Percentiles rank a stretch among this genome's conserved stretches.
phyloP scores from a whole-genome alignment of 176 grass and related monocot species.

The Olyra latifolia region DNA sequence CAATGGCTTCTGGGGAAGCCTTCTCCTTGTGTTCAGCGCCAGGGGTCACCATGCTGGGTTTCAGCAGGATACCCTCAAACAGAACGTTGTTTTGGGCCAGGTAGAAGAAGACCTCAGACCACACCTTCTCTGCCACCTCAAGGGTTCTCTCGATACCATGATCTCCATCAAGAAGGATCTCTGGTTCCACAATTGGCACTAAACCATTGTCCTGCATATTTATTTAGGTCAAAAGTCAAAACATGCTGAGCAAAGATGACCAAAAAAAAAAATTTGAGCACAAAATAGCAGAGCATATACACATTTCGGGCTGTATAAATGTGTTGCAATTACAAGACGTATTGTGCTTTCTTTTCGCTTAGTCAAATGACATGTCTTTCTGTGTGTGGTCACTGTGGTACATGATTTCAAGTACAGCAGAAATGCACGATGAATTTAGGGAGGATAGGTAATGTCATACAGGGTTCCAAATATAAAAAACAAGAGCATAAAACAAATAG shows the following conservation, averaged over 20 bases:
- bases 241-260: neutral
- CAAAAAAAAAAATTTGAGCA: neutral
- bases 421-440: neutral
- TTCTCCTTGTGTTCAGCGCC: constrained; percentile 95
- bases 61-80: constrained; percentile 92
- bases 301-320: neutral
- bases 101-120: constrained; percentile 98
- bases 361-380: neutral
- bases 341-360: neutral
- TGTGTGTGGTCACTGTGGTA: neutral
- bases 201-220: constrained; percentile 79
- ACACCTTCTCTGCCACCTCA: constrained; percentile 93
- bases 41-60: constrained; percentile 98
- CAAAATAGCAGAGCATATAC: neutral
- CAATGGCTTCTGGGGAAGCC: constrained; percentile 83
- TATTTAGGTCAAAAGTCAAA: neutral
- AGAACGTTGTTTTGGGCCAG: constrained; percentile 85
- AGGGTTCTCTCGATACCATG: constrained; percentile 85
- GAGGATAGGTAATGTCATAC: neutral
- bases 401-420: neutral
- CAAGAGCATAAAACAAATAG: neutral
- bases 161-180: constrained; percentile 95
- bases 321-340: neutral
- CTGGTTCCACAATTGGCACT: constrained; percentile 96
- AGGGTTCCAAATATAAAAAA: neutral